These are phyloP conservation scores for Pythium myriotylum DNA, from an alignment of 352 stramenopile genomes.

Conservation along the genomic window DNA sequence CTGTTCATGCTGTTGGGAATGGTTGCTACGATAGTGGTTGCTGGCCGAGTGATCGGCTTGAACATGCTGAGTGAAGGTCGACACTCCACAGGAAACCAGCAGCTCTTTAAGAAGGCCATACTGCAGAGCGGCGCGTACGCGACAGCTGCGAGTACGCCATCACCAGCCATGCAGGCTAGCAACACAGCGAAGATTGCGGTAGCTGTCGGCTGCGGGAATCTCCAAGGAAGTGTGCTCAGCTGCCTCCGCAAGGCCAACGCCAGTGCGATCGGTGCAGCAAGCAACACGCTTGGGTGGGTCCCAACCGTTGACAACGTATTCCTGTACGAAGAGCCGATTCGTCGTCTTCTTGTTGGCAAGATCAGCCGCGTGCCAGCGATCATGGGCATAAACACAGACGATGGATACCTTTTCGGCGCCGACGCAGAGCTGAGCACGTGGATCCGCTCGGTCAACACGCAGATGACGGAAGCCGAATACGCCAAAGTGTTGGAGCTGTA, in stretches of 20 bases:
- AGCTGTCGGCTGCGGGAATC: conserved; percentile 1
- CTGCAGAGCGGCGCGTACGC: conserved; percentile 14
- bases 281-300: background rate
- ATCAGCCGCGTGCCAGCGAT: conserved; percentile 12
- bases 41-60: no score
- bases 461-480: background rate
- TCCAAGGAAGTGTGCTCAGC: background rate
- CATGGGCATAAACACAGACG: conserved; percentile 19
- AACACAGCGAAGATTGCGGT: background rate
- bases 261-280: background rate
- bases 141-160: background rate
- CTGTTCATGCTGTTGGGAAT: no score
- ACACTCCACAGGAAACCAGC: no score
- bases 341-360: background rate
- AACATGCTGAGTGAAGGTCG: no score
- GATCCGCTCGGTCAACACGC: background rate
- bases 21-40: no score
- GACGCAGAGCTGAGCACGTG: conserved; percentile 5
- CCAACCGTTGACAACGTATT: conserved; percentile 15
- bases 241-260: conserved; percentile 11
- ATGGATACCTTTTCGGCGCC: conserved; percentile 10
- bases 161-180: background rate
- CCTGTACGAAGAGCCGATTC: conserved; percentile 3
- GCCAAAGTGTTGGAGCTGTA: conserved; percentile 2
- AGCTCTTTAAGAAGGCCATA: conserved; percentile 21